These are phyloP conservation scores for Phytophthora sansomeana DNA, from an alignment of 352 stramenopile species.

Conservation along the genomic window DNA sequence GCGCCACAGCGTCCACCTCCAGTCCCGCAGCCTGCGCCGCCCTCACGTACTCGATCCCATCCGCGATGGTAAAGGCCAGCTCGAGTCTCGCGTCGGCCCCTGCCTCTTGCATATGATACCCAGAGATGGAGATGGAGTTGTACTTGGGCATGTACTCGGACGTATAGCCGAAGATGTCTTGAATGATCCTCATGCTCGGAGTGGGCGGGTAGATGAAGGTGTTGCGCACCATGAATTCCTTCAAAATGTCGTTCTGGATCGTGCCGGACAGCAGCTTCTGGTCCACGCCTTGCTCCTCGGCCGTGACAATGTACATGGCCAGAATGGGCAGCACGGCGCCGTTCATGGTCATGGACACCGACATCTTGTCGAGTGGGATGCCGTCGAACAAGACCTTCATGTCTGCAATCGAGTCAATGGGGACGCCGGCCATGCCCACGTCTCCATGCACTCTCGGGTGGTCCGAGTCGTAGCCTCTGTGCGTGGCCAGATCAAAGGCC, in stretches of 20 bases:
- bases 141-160: constrained; percentile 97
- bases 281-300: constrained; percentile 95
- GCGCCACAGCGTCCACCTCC: constrained; percentile 94
- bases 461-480: constrained; percentile 97
- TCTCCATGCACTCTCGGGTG: constrained; percentile 95
- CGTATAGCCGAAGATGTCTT: constrained; percentile 98
- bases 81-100: constrained; percentile 95
- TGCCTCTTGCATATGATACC: constrained; percentile 99
- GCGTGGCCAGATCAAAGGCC: constrained; percentile 98
- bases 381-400: constrained; percentile 98
- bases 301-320: constrained; percentile 97
- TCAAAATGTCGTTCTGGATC: constrained; percentile 98
- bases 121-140: constrained; percentile 97
- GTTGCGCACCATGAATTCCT: constrained; percentile 97
- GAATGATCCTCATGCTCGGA: constrained; percentile 95
- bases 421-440: constrained; percentile 97
- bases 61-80: constrained; percentile 97
- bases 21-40: constrained; percentile 93
- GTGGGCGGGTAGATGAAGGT: constrained; percentile 98
- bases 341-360: constrained; percentile 99
- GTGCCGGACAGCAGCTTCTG: constrained; percentile 85
- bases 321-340: constrained; percentile 96
- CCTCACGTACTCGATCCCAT: constrained; percentile 97
- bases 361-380: constrained; percentile 96
- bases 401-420: constrained; percentile 97